Conservation (phyloP, 1,284 basidiomycete genomes). For the Volvariella volvacea region DNA sequence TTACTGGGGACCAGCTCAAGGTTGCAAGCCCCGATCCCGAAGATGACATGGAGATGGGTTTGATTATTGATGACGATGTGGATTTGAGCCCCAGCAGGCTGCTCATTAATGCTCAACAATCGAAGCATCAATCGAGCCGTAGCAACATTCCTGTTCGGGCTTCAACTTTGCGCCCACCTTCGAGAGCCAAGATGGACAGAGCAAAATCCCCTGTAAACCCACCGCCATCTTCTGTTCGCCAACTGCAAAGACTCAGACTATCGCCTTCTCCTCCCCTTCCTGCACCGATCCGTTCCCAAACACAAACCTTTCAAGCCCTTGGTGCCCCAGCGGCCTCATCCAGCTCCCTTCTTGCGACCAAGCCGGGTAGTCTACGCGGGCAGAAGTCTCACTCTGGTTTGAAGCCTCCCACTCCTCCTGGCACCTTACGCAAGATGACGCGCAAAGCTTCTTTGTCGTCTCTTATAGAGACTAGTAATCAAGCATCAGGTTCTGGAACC, state of each 20-base stretch:
- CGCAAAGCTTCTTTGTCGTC: conserved; percentile 75
- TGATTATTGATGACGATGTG: conserved; percentile 72
- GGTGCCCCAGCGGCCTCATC: conserved; percentile 38
- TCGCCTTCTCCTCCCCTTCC: conserved; percentile 58
- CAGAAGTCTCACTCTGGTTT: conserved; percentile 77
- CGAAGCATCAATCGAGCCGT: conserved; percentile 28
- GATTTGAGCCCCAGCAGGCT: conserved; percentile 74
- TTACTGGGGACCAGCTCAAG: conserved; percentile 42
- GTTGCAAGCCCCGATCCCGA: conserved; percentile 57
- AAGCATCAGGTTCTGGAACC: conserved; percentile 48
- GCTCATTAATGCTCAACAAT: conserved; percentile 46
- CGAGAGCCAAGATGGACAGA: conserved; percentile 51
- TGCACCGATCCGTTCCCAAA: conserved; percentile 40
- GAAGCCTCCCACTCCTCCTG: conserved; percentile 62
- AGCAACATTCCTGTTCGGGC: conserved; percentile 51
- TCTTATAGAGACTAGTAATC: conserved; percentile 47
- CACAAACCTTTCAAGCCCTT: conserved; percentile 54
- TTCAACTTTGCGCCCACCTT: conserved; percentile 47
- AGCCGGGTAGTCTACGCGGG: conserved; percentile 64
- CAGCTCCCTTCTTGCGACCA: conserved; percentile 52
- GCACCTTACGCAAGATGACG: conserved; percentile 49
- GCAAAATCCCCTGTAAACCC: conserved; percentile 66
- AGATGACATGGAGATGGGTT: conserved; percentile 76
- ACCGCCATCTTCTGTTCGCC: conserved; percentile 51
- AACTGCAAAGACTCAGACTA: conserved; percentile 58